Evolutionary conservation across 1,139 yeast species (phyloP).

Genomic region (Scheffersomyces lignicola): DNA sequence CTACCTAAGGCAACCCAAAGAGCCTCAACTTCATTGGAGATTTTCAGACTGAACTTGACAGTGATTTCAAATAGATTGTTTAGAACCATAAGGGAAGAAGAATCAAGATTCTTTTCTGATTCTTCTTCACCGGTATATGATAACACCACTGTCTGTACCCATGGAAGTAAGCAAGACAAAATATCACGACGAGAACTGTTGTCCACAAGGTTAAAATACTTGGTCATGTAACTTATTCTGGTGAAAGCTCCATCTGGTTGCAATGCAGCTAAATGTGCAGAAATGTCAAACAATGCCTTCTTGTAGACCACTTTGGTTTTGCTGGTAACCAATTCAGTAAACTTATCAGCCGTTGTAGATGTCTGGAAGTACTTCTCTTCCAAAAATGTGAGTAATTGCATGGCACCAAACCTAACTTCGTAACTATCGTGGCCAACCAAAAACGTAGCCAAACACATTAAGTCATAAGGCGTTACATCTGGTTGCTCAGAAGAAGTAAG

Average conservation of each 20-base stretch:
- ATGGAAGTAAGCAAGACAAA: conserved; percentile 77
- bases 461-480: conserved; percentile 51
- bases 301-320: conserved; percentile 73
- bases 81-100: conserved; percentile 74
- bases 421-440: conserved; percentile 67
- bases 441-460: conserved; percentile 64
- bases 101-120: conserved; percentile 30
- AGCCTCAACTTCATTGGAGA: conserved; percentile 88
- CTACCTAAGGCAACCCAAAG: conserved; percentile 91
- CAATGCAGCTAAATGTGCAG: conserved; percentile 52
- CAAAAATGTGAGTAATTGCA: conserved; percentile 53
- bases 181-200: conserved; percentile 66
- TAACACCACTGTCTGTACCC: conserved; percentile 82
- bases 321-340: conserved; percentile 63
- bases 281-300: conserved; percentile 69
- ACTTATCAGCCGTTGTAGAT: conserved; percentile 42
- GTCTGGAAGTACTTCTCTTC: conserved; percentile 55
- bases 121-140: conserved; percentile 28
- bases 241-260: conserved; percentile 59
- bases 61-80: conserved; percentile 84
- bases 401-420: conserved; percentile 63
- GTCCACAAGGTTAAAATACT: conserved; percentile 65
- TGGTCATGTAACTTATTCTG: conserved; percentile 71
- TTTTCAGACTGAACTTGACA: conserved; percentile 66
- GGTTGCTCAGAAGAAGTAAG: conserved; percentile 29